Base-by-base conservation (phyloP, 768 basidiomycete species). In the Leccinellum luteum region DNA sequence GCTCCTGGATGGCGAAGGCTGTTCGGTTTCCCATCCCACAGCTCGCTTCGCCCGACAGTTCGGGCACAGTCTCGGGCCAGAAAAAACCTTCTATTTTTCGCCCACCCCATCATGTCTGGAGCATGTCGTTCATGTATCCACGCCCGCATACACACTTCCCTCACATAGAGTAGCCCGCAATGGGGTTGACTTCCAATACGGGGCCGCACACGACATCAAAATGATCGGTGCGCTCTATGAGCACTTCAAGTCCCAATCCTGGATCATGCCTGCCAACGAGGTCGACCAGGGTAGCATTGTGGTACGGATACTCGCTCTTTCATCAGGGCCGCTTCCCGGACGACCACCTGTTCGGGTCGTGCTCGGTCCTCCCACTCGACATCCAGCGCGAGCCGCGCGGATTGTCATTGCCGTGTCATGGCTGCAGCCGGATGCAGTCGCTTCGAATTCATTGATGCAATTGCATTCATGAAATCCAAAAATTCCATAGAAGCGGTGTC, bases 121-220 rank as follows among this genome's bases (percentile, higher is more conserved):
- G n/a, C n/a, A n/a, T n/a, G n/a, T n/a, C n/a, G n/a, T n/a, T n/a
- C n/a, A n/a, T n/a, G n/a, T n/a, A n/a, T n/a, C n/a, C n/a, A n/a
- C n/a, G n/a, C n/a, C n/a, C n/a, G n/a, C n/a, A n/a, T n/a, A n/a
- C n/a, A n/a, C n/a, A n/a, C n/a, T n/a, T n/a, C n/a, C n/a, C n/a
- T n/a, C n/a, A n/a, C n/a, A n/a, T n/a, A n/a, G n/a, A n/a, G n/a
- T n/a, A n/a, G n/a, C n/a, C n/a, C n/a, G n/a, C n/a, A n/a, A n/a
- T n/a, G n/a, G n/a, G n/a, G n/a, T n/a, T n/a, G n/a, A n/a, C n/a
- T n/a, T 78, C 25, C 64, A 67, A 17, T 79, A 79, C 34, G 78
- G n/a, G n/a, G n/a, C 79, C 3, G 76, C 77, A 6, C 73, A 74
- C 58, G 79, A 80, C 63, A 73, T 79, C 48, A 66, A 69, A 30